Evolutionary conservation across 257 asterid genomes (phyloP).

Genomic region (Oldenlandia corymbosa): DNA sequence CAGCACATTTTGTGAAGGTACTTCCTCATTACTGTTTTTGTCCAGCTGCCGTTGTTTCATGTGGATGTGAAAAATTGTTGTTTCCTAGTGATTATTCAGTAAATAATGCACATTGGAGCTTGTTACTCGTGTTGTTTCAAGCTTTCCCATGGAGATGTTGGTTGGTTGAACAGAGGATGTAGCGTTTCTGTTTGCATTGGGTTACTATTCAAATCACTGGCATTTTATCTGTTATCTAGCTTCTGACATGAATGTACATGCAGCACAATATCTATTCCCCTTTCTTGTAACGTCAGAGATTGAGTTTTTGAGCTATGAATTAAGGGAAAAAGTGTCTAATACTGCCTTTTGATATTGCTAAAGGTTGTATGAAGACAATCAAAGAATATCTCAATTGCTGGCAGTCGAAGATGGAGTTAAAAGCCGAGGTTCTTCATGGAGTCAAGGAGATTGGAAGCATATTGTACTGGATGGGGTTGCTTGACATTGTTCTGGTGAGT

Average conservation of each 20-base stretch:
- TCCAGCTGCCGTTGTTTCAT: not conserved
- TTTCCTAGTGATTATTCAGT: not conserved
- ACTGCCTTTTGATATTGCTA: constrained; percentile 9
- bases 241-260: not conserved
- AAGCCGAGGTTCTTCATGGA: constrained; percentile 79
- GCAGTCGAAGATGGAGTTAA: constrained; percentile 78
- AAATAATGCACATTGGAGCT: not conserved
- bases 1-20: not conserved
- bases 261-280: not conserved
- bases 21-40: not conserved
- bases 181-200: not conserved
- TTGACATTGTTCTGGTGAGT: constrained; percentile 87
- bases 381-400: constrained; percentile 85
- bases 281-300: not conserved
- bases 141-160: not conserved
- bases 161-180: not conserved
- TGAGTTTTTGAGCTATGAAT: not conserved
- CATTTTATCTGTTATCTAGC: not conserved
- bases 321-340: not conserved
- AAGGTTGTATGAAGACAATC: constrained; percentile 76
- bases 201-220: not conserved
- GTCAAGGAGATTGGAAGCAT: constrained; percentile 93
- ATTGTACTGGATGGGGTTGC: constrained; percentile 96
- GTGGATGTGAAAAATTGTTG: not conserved
- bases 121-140: not conserved